A percentile compares a stretch with the other conserved stretches of the same genome.
Conservation (phyloP, 257 asterid genomes). For the Salvia rosmarinus region DNA sequence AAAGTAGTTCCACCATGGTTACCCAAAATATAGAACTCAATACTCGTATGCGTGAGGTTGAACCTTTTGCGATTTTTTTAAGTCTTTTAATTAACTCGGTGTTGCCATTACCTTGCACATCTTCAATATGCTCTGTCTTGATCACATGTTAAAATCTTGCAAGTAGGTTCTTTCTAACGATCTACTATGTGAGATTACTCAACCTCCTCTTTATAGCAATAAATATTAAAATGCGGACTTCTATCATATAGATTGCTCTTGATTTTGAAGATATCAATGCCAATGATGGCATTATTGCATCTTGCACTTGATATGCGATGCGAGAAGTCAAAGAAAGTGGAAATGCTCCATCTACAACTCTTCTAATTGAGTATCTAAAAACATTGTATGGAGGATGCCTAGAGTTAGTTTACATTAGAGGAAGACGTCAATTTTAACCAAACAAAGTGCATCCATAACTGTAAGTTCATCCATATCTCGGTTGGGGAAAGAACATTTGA, state of each 20-base stretch:
- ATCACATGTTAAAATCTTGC: background rate
- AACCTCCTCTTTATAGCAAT: background rate
- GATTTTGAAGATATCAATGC: slow-evolving; percentile 23
- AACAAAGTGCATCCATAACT: slow-evolving; percentile 68
- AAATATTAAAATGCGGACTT: slow-evolving; percentile 3
- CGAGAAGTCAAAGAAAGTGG: slow-evolving; percentile 90
- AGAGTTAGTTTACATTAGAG: slow-evolving; percentile 67
- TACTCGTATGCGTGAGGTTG: slow-evolving; percentile 8
- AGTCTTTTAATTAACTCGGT: background rate
- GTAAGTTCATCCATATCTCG: slow-evolving; percentile 46
- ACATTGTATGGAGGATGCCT: slow-evolving; percentile 48
- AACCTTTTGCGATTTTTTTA: background rate
- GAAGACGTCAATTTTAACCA: slow-evolving; percentile 84
- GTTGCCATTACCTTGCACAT: background rate
- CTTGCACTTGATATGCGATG: slow-evolving; percentile 59
- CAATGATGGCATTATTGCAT: slow-evolving; percentile 23
- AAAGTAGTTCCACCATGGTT: slow-evolving; percentile 21
- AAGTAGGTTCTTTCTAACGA: background rate
- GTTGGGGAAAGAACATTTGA: slow-evolving; percentile 9
- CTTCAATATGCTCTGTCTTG: background rate
- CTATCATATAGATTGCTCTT: slow-evolving; percentile 17
- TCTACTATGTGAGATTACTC: slow-evolving; percentile 19
- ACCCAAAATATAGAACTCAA: background rate
- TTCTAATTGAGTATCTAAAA: slow-evolving; percentile 59
- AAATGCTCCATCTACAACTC: slow-evolving; percentile 62